Evolutionary conservation across 2,329 filamentous ascomycete genomes (phyloP), one percentile per base, ranked within the genome.

Genomic region (Neonectria hederae): DNA sequence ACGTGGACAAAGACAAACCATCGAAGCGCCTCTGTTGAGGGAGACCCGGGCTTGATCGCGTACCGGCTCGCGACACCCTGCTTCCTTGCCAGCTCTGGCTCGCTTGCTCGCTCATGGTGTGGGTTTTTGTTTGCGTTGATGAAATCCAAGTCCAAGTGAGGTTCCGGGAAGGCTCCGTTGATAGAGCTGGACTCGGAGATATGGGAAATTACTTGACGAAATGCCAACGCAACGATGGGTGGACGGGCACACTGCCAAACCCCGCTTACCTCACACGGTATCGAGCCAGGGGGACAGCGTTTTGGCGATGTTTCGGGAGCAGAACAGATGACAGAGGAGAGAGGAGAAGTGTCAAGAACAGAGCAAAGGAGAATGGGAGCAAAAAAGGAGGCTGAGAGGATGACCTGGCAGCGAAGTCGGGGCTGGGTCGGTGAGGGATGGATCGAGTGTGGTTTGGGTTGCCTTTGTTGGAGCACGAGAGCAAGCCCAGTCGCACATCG

Each of bases 11-110:
- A 14, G 32, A 72, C 76, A 46, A 69, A 80, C 78, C 79, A 63
- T 80, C 78, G 54, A 76, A 76, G 32, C 78, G 77, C 58, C 78
- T 76, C 43, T 77, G 74, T 35, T 73, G 74, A 21, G 73, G 73
- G 43, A 76, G 65, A 22, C 71, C 73, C n/a, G 75, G 74, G 61
- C 70, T 77, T 22, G 76, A 74, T 65, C 74, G 72, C 45, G 71
- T 60, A 42, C 71, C 72, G 52, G 64, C 67, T 62, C 72, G 74
- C 53, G 73, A 72, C 65, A 62, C 65, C 53, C 61, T 68, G 57
- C 65, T 68, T 40, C 68, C 63, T 52, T 76, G 75, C 64, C 71
- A 68, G 60, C 62, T 69, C 53, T 75, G 75, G 59, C 68, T 68
- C 46, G 63, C 45, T 52, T 75, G 73, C 45, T 72, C 68, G 22